Base-by-base conservation (phyloP, 73 alveolate genomes). In the Stentor coeruleus region DNA sequence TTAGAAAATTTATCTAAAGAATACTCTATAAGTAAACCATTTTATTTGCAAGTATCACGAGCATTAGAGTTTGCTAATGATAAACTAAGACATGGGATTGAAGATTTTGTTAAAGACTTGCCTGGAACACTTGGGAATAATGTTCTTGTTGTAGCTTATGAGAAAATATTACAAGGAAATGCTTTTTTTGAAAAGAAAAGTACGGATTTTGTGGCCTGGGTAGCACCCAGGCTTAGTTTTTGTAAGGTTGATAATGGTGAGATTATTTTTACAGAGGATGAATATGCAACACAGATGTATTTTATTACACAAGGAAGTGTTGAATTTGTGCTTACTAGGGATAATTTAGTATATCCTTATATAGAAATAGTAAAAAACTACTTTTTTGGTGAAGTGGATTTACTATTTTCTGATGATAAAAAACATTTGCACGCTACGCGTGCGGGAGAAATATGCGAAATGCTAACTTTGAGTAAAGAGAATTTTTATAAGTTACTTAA, bases 161-260 rank as follows among this genome's bases (percentile, higher is more conserved):
- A 74, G 74, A 90, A 81, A 37, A 81, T 84, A 38, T 40, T 86
- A 26, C 66, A 83, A 38, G 84, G 81, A 39, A 87, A 87, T 14
- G 30, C 36, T 20, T 92, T 90, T 89, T 87, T 90, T 74, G 6
- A 73, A 11, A 58, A 84, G 55, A 90, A 85, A 75, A 81, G 87
- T 35, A 81, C 88, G 3, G 88, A 85, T 58, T 92, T 92, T 81
- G 82, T 92, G 11, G 89, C 96, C 20, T 84, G 82, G 37, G 89
- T 92, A 20, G 94, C 94, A 28, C 98, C 98, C 11, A 57, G 86
- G 33, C 84, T 92, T 3, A 92, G 89, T 57, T 96, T 96, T 1
- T 41, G 77, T 14, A 86, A 81, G 38, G 84, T 82, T 1, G 85
- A 73, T 58, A 87, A 82, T 38, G 88, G 84, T 28, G 86, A 87